Base-by-base conservation (phyloP, 768 basidiomycete species). In the Imleria badia region DNA sequence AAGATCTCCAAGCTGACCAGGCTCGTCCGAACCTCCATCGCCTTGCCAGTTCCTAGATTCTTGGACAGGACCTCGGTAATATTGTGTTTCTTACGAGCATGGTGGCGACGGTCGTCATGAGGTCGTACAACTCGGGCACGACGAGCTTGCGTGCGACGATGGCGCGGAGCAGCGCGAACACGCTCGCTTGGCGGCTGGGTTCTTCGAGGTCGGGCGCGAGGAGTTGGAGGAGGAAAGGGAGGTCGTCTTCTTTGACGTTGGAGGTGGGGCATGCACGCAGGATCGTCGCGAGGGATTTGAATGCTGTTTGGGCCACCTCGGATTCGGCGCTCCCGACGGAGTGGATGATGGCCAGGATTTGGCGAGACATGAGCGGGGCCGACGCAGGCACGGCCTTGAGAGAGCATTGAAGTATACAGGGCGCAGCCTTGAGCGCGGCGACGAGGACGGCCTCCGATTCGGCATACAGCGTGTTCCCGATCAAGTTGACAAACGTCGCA, bases 41-140 rank as follows among this genome's bases (percentile, higher is more conserved):
- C n/a, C 63, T 9, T 47, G 45, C 12, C 45, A 8, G 20, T 44
- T 45, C 41, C 48, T 14, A 64, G 36, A 39, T 64, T 64, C 22
- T 5, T 20, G 13, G 45, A 31, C 10, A 64, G 30, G 29, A 61
- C 54, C 19, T 54, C 20, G 0, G 60, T 59, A 10, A 64, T 61
- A 9, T 56, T 35, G 23, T 51, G n/a, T n/a, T n/a, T n/a, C n/a
- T n/a, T n/a, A 99, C 92, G 79, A 97, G 86, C 61, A 96, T 83
- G 60, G 93, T 87, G 4, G 93, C 86, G 20, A 98, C 86, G 54
- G 86, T 85, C 56, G 92, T 91, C 95, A 99, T 98, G 34, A 95
- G 73, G 69, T 98, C 95, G 73, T 99, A 99, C 47, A 99, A 88
- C 71, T 98, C 97, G 0, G 92, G 92, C 1, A 96, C 91, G 31